A percentile compares a stretch with the other conserved stretches of the same genome.
Evolutionary conservation across 2,329 filamentous ascomycete species (phyloP).

Genomic region (Nemania sp.): DNA sequence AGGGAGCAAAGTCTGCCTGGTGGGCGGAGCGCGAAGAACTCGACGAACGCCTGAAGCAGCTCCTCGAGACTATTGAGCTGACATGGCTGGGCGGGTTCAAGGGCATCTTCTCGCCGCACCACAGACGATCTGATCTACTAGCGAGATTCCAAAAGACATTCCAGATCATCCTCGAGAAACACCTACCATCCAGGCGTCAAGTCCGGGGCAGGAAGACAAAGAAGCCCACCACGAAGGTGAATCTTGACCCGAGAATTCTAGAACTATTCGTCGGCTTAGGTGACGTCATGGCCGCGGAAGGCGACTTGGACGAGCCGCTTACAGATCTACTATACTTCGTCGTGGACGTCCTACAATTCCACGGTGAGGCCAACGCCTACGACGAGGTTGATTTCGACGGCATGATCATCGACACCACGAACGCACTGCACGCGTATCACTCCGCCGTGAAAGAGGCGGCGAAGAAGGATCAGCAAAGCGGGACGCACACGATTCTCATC

Average conservation of each 20-base stretch:
- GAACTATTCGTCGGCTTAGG: constrained; percentile 89
- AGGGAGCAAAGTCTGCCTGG: constrained; percentile 80
- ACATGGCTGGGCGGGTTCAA: constrained; percentile 95
- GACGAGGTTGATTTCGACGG: constrained; percentile 95
- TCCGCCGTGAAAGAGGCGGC: constrained; percentile 47
- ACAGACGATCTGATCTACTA: constrained; percentile 64
- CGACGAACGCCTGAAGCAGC: constrained; percentile 73
- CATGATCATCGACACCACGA: constrained; percentile 85
- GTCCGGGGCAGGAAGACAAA: constrained; percentile 59
- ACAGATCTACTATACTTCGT: constrained; percentile 95
- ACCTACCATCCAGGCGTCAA: constrained; percentile 80
- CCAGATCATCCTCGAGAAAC: constrained; percentile 75
- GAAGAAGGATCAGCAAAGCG: constrained; percentile 43
- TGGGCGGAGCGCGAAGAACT: constrained; percentile 84
- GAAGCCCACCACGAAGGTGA: constrained; percentile 46
- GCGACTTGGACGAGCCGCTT: constrained; percentile 84
- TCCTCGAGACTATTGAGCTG: constrained; percentile 84
- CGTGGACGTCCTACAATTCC: constrained; percentile 93
- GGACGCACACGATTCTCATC: constrained; percentile 79
- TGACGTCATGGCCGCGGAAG: constrained; percentile 66
- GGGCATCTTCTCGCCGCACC: constrained; percentile 83
- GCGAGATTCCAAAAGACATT: constrained; percentile 78
- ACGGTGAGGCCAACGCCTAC: constrained; percentile 93
- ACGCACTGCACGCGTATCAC: constrained; percentile 81
- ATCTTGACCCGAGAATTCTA: constrained; percentile 66